Evolutionary conservation across 1,284 basidiomycete species (phyloP).

Genomic region (Fistulinella staudtii): DNA sequence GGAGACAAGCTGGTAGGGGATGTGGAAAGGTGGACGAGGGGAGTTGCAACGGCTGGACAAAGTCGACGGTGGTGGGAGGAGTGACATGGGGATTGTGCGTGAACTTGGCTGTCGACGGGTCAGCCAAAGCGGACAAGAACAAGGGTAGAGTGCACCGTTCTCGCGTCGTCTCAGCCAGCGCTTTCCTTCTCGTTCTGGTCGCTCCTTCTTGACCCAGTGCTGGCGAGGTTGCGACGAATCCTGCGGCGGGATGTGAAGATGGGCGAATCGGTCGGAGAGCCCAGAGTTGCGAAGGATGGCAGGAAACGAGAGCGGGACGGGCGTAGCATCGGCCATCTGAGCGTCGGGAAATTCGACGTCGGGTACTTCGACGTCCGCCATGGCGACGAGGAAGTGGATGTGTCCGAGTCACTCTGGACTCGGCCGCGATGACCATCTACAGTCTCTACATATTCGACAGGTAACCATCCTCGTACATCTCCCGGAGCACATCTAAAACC

Average conservation of each 20-base stretch:
- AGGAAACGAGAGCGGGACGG: too few relatives aligned
- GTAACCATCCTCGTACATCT: slow-evolving; percentile 33
- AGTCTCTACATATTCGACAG: slow-evolving; percentile 90
- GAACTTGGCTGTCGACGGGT: slow-evolving; percentile 51
- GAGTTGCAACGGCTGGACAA: slow-evolving; percentile 41
- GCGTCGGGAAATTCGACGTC: too few relatives aligned
- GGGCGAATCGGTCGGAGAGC: too few relatives aligned
- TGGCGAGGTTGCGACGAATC: too few relatives aligned
- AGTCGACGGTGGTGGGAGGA: slow-evolving; percentile 54
- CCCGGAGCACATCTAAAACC: slow-evolving; percentile 1
- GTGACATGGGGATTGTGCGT: slow-evolving; percentile 67
- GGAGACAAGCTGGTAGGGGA: slow-evolving; percentile 65
- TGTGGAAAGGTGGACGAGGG: slow-evolving; percentile 63
- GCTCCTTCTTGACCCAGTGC: too few relatives aligned
- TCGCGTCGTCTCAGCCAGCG: slow-evolving; percentile 71
- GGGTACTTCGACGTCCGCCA: slow-evolving; percentile 11
- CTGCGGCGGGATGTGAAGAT: too few relatives aligned
- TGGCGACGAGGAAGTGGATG: slow-evolving; percentile 4
- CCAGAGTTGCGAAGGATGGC: too few relatives aligned
- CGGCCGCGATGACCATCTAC: slow-evolving; percentile 71
- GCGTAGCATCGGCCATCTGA: too few relatives aligned
- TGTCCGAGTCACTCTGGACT: too few relatives aligned
- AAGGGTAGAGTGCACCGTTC: slow-evolving; percentile 50
- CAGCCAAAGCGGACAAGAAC: slow-evolving; percentile 1
- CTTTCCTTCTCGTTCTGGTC: too few relatives aligned